A percentile compares a stretch with the other conserved stretches of the same genome.
Conservation (phyloP, 2,329 filamentous ascomycete species). For the Calonectria hongkongensis region DNA sequence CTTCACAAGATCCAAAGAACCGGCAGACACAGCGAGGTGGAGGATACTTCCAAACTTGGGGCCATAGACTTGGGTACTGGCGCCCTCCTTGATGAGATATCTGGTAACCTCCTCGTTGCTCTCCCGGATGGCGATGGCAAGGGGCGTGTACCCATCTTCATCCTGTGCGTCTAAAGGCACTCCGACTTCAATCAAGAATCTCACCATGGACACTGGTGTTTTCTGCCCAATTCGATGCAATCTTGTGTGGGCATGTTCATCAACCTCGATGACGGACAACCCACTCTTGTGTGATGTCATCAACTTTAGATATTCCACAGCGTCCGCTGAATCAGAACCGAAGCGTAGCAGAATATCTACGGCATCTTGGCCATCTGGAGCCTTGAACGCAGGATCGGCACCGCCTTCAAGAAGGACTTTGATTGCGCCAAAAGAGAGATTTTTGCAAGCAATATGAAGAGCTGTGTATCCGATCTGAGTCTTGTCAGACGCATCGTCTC, state of each 20-base stretch:
- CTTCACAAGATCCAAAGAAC: not conserved
- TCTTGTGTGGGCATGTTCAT: not conserved
- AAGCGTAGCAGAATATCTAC: not conserved
- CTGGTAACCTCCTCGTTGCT: not conserved
- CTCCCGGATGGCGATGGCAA: not conserved
- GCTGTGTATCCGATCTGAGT: not conserved
- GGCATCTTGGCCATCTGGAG: not conserved
- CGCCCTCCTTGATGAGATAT: not conserved
- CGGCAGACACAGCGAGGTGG: not conserved
- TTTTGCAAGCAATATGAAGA: not conserved
- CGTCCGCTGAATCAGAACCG: not conserved
- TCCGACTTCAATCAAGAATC: not conserved
- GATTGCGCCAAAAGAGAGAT: not conserved
- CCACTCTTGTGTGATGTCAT: not conserved
- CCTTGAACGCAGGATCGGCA: not conserved
- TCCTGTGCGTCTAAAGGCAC: not conserved
- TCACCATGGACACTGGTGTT: not conserved
- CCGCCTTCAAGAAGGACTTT: not conserved
- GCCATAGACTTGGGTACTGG: not conserved
- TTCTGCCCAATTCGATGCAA: not conserved
- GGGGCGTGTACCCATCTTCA: not conserved
- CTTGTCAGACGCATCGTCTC: not conserved
- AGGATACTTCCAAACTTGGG: slow-evolving; percentile 2
- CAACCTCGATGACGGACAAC: not conserved
- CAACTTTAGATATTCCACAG: not conserved